Base-by-base conservation (phyloP, 2,329 filamentous ascomycete genomes). In the Exophiala calicioides region DNA sequence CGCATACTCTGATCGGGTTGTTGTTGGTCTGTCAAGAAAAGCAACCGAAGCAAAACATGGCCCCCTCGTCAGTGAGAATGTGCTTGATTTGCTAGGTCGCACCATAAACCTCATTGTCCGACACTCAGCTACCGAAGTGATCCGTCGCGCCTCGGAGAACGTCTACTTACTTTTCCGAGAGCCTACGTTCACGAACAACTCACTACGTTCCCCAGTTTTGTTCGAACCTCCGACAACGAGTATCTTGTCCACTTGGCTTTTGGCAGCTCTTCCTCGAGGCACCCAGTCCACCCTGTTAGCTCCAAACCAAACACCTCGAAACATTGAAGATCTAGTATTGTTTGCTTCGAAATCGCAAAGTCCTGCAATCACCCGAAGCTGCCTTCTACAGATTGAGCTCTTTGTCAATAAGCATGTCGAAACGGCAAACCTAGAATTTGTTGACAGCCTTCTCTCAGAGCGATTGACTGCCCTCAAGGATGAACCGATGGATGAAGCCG, bases 81-180 rank as follows among this genome's bases (percentile, higher is more conserved):
- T 78, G 5, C 64, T 84, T 5, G 80, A 85, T 47, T 71, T 81
- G 5, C 71, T 84, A 13, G 82, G 82, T 16, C 72, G 79, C 32
- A 73, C 85, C 26, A 75, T 74, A 58, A 83, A 79, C 55, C 65
- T 82, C 34, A 78, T 85, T 34, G 68, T 85, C 23, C 71, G 78
- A 34, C 69, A 74, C 10, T 72, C 81, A 38, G 69, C 77, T 1
- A 68, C 71, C 24, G 67, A 74, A 35, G 76, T 78, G 43, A 75
- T 80, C 54, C 69, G 72, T 8, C 62, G 70, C 41, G 70, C 79
- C n/a, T 68, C 74, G 2, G 59, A 69, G n/a, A 77, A 80, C 49
- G 58, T 79, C 9, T 82, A 81, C 53, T 72, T 68, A 6, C 66
- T 82, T 4, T 81, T 78, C 62, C 62, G 67, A 32, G 56, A 61